Evolutionary conservation across 805 yeast genomes (phyloP).

Genomic region (Pichia phayaonensis): DNA sequence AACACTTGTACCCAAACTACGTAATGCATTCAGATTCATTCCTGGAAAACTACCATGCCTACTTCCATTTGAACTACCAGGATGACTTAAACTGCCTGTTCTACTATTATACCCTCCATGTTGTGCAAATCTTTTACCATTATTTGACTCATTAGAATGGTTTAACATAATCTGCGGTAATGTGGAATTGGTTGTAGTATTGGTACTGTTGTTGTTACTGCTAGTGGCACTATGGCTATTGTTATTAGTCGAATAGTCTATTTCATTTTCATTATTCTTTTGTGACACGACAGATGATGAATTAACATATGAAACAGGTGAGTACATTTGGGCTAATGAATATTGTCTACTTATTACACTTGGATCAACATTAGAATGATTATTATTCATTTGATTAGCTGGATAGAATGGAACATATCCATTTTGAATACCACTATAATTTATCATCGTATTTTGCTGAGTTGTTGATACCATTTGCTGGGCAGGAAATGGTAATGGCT

Average conservation of each 20-base stretch:
- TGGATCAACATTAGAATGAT: slow-evolving; percentile 1
- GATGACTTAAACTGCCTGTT: neutral
- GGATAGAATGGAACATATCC: neutral
- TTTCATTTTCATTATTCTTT: neutral
- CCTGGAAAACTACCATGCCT: neutral
- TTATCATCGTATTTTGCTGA: neutral
- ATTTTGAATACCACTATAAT: neutral
- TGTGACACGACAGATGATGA: neutral
- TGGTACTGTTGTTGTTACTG: neutral
- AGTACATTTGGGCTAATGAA: slow-evolving; percentile 7
- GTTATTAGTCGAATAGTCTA: neutral
- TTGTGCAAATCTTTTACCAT: neutral
- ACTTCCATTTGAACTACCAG: neutral
- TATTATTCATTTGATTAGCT: neutral
- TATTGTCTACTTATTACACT: slow-evolving; percentile 4
- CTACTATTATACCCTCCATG: neutral
- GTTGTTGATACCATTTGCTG: neutral
- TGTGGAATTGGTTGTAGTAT: neutral
- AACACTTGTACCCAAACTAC: neutral
- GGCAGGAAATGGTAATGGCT: slow-evolving; percentile 14
- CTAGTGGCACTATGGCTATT: neutral
- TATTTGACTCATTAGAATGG: neutral
- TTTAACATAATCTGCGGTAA: too few species aligned
- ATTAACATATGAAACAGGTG: slow-evolving; percentile 1
- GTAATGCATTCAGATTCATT: neutral